Evolutionary conservation across 306 rosid genomes (phyloP).

Genomic region (Datisca glomerata): DNA sequence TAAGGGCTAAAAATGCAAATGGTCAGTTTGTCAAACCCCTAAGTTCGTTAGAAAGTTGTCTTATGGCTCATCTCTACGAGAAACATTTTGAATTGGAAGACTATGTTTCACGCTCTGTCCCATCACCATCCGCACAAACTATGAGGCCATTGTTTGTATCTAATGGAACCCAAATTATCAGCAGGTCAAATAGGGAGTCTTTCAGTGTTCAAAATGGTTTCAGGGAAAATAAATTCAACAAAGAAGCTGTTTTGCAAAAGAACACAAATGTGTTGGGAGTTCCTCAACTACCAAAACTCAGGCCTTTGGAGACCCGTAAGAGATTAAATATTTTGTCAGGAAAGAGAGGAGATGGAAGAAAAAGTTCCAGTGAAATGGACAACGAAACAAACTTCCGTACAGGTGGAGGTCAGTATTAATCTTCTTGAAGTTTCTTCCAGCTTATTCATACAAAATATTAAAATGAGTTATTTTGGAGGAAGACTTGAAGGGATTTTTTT

Average conservation of each 20-base stretch:
- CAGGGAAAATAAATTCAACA: constrained; percentile 11
- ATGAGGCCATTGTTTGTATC: constrained; percentile 37
- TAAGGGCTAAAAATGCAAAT: constrained; percentile 23
- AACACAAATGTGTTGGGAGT: constrained; percentile 19
- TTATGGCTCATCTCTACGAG: constrained; percentile 21
- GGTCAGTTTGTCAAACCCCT: constrained; percentile 27
- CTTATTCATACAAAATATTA: too few relatives aligned
- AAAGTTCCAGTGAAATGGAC: constrained; percentile 18
- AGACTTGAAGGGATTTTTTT: neutral
- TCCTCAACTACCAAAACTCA: constrained; percentile 28
- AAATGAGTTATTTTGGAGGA: too few relatives aligned
- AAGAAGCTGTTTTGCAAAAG: neutral
- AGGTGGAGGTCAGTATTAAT: neutral
- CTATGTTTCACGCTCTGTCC: constrained; percentile 23
- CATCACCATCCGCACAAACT: constrained; percentile 17
- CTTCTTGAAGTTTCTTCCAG: neutral
- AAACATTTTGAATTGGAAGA: constrained; percentile 43
- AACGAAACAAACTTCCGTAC: constrained; percentile 14
- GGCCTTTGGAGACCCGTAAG: constrained; percentile 16
- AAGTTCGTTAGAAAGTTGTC: constrained; percentile 69
- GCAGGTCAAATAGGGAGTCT: constrained; percentile 16
- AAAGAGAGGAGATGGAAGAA: constrained; percentile 22
- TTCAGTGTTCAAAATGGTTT: constrained; percentile 11
- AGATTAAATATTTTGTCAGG: constrained; percentile 18
- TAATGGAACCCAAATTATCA: constrained; percentile 32